Percentiles rank a stretch among this genome's conserved stretches.
phyloP scores from a whole-genome alignment of 495 filamentous ascomycete species.

The Aspergillus avenaceus region DNA sequence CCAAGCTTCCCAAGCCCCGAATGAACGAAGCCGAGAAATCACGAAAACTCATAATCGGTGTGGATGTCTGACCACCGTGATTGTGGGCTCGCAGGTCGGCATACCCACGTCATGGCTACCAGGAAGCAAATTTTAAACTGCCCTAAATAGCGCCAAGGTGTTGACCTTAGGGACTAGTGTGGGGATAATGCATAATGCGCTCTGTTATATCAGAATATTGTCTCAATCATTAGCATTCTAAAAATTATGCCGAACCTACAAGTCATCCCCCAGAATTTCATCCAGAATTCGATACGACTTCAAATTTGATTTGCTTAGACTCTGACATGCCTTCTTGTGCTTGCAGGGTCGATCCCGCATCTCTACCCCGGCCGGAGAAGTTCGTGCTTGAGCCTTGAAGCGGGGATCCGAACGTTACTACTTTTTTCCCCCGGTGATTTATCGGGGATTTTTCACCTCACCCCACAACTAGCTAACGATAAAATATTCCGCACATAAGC shows the following conservation, averaged over 20 bases:
- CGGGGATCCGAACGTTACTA: neutral
- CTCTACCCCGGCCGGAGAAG: neutral
- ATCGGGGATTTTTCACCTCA: neutral
- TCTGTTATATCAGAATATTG: neutral
- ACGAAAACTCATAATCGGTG: neutral
- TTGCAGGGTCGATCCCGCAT: neutral
- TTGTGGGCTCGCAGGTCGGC: neutral
- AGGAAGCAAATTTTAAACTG: neutral
- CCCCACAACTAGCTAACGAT: neutral
- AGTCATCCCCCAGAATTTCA: too few species aligned
- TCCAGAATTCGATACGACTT: neutral
- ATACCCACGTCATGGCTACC: neutral
- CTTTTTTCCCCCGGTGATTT: neutral
- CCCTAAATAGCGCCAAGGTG: neutral
- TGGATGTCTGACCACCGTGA: neutral
- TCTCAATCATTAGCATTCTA: neutral
- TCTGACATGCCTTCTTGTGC: neutral
- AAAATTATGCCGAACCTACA: neutral
- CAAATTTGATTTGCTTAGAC: neutral
- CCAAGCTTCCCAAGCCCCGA: neutral
- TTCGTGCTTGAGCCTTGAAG: neutral
- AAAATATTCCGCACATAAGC: too few species aligned
- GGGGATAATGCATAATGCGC: neutral
- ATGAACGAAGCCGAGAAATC: neutral
- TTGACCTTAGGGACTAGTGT: neutral